phyloP scores from a whole-genome alignment of 108 stramenopile genomes.

The Licmophora abbreviata region DNA sequence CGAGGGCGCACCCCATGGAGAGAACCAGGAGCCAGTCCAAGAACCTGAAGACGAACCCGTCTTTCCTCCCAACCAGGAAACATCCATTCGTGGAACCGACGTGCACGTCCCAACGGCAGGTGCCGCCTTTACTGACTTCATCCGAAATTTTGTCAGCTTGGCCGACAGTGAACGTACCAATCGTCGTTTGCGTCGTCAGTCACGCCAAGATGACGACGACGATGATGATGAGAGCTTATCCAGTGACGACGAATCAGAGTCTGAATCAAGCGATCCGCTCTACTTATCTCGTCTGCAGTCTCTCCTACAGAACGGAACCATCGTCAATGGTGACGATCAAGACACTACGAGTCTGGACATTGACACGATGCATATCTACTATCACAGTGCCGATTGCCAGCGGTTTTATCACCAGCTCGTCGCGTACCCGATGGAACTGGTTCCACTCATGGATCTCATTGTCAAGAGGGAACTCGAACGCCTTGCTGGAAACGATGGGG shows the following conservation, averaged over 20 bases:
- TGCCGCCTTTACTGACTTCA: conserved; percentile 64
- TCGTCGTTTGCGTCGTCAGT: not conserved
- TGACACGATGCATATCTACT: conserved; percentile 88
- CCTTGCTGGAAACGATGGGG: conserved; percentile 25
- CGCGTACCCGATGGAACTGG: conserved; percentile 90
- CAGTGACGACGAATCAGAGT: conserved; percentile 14
- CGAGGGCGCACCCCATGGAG: no score
- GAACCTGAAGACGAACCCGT: conserved; percentile 7
- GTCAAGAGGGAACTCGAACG: conserved; percentile 57
- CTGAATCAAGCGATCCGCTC: conserved; percentile 7
- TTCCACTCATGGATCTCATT: conserved; percentile 92
- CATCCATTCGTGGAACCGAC: conserved; percentile 70
- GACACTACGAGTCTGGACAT: conserved; percentile 69
- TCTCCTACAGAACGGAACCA: no score
- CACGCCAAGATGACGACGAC: conserved; percentile 8
- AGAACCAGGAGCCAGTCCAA: conserved; percentile 4
- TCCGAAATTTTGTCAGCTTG: conserved; percentile 55
- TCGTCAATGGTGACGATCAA: not conserved
- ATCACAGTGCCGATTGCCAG: conserved; percentile 72
- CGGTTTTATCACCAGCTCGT: conserved; percentile 89
- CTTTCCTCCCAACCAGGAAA: conserved; percentile 3
- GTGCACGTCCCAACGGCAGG: conserved; percentile 71
- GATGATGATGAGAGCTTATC: conserved; percentile 21
- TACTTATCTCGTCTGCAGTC: conserved; percentile 15
- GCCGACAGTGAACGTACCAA: conserved; percentile 25